These are phyloP conservation scores for Rhizophlyctis rosea DNA, from an alignment of 192 early-diverging fungal species.

Conservation along the genomic window DNA sequence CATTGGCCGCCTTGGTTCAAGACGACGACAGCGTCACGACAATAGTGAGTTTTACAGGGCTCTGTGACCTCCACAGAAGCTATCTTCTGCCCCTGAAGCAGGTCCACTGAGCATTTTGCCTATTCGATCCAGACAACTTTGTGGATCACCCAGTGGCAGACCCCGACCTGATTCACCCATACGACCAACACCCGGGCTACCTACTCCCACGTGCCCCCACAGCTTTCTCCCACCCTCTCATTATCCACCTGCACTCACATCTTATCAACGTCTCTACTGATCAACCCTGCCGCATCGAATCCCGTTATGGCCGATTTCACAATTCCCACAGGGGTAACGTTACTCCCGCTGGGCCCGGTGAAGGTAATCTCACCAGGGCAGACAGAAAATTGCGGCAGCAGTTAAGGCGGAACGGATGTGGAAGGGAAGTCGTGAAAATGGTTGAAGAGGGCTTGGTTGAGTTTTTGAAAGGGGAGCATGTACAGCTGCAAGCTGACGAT, in stretches of 20 bases:
- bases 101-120: no score
- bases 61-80: not conserved
- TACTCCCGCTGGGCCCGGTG: conserved; percentile 3
- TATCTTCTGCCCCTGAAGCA: no score
- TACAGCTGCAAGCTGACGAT: not conserved
- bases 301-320: not conserved
- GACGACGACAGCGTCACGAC: conserved; percentile 30
- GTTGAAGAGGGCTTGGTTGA: conserved; percentile 20
- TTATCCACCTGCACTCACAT: not conserved
- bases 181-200: no score
- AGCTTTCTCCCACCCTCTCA: not conserved
- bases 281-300: not conserved
- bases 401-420: conserved; percentile 9
- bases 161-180: no score
- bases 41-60: conserved; percentile 15
- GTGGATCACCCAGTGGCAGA: no score
- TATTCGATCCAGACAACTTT: no score
- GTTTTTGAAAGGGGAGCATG: no score
- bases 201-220: no score
- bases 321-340: no score
- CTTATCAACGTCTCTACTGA: conserved; percentile 10
- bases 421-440: conserved; percentile 11
- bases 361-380: conserved; percentile 4
- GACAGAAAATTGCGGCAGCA: conserved; percentile 11
- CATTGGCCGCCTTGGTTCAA: conserved; percentile 19